Evolutionary conservation across 306 rosid species (phyloP), one percentile per base, ranked within the genome.

Genomic region (Glycyrrhiza uralensis): DNA sequence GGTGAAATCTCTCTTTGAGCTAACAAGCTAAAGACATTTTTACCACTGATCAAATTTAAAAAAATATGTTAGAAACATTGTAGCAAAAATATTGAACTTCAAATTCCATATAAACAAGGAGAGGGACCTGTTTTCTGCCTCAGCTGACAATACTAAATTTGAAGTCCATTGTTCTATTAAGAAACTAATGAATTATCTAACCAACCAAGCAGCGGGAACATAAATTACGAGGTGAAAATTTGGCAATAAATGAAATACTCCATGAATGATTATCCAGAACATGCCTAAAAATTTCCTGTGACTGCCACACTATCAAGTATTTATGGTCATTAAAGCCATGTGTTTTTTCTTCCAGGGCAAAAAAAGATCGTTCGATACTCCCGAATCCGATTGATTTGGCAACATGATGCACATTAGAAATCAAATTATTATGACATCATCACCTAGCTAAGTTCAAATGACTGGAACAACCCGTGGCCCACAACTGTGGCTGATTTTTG

Each of bases 1-100:
- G 82, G 82, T 7, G 84, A 79, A 60, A 83, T 66, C 84, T 83
- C 87, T 46, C 87, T 83, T 51, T 29, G 69, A 7, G 70, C 81
- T 44, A 79, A 19, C 84, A 83, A 83, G 28, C 24, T 12, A 42
- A 65, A 80, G 59, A 83, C 84, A 70, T 83, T 83, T 66, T 66
- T 79, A 44, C 81, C 79, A 55, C 84, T 75, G 79, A 50, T 22
- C 33, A 79, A 50, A 65, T 35, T 19, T 32, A 20, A 32, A 69
- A 20, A 44, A 19, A 75, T 12, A 61, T 69, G 41, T 74, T 67
- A 47, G 60, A 41, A 26, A 14, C 8, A 22, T 36, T 4, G 18
- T 12, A 41, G n/a, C 50, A 46, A 51, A 36, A 71, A 69, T 9
- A 30, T 12, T 24, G 24, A 17, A 69, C 63, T 29, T 24, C 6